These are phyloP conservation scores for Dictyophora rubrovolvata DNA, from an alignment of 768 basidiomycete species.

Conservation along the genomic window DNA sequence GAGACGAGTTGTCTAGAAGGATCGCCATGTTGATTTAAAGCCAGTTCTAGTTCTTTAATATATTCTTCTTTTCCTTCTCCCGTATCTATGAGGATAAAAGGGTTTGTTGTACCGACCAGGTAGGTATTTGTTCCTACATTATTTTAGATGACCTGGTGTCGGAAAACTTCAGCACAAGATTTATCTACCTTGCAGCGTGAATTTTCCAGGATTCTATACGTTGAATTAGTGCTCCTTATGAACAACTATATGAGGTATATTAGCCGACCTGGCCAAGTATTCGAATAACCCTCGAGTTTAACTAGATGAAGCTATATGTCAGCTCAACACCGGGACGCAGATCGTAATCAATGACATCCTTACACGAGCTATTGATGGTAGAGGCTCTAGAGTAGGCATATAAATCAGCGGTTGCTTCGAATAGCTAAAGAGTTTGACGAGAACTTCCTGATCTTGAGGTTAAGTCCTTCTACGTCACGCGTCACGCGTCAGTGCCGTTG, in stretches of 20 bases:
- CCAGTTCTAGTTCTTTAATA: constrained; percentile 51
- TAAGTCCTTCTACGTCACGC: too few relatives aligned
- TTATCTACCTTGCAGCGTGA: constrained; percentile 67
- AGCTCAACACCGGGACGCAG: constrained; percentile 2
- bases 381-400: constrained; percentile 43
- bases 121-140: constrained; percentile 80
- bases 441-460: too few relatives aligned
- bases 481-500: too few relatives aligned
- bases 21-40: constrained; percentile 36
- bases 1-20: constrained; percentile 50
- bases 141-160: not conserved
- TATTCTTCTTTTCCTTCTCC: constrained; percentile 67
- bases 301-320: constrained; percentile 27
- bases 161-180: not conserved
- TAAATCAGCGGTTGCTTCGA: too few relatives aligned
- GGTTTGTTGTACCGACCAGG: constrained; percentile 57
- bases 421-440: too few relatives aligned
- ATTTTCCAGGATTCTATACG: constrained; percentile 74
- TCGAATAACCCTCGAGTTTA: constrained; percentile 58
- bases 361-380: constrained; percentile 48
- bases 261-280: constrained; percentile 63
- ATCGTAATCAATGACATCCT: constrained; percentile 9
- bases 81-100: constrained; percentile 75
- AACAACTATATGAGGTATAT: not conserved
- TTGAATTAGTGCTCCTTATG: not conserved